Evolutionary conservation across 202 grass and related monocot genomes (phyloP).

Genomic region (Panicum hallii): DNA sequence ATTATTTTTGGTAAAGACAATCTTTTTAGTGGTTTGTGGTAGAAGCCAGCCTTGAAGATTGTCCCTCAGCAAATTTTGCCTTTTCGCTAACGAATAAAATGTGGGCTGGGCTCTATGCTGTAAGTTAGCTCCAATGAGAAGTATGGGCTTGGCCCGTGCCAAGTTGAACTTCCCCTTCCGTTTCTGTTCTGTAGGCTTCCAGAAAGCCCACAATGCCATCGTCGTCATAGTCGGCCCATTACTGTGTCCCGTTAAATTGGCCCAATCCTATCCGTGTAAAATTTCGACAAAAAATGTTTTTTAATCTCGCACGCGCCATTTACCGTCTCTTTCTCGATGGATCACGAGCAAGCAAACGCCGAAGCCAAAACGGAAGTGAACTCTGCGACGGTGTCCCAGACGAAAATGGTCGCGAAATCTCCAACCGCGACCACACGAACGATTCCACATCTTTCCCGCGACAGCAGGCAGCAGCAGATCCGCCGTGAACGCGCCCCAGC

Average conservation of each 20-base stretch:
- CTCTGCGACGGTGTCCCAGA: background rate
- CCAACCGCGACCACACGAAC: too few relatives aligned
- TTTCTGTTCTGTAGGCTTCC: background rate
- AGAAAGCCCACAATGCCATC: background rate
- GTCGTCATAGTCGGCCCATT: background rate
- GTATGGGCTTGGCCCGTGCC: background rate
- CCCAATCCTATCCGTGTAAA: too few relatives aligned
- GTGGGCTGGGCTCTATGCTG: background rate
- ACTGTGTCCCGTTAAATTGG: background rate
- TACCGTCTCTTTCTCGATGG: background rate
- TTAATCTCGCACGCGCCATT: background rate
- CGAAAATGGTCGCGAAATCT: background rate
- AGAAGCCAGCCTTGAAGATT: too few relatives aligned
- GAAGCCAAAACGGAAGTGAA: background rate
- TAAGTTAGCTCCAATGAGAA: background rate
- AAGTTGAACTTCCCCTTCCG: background rate
- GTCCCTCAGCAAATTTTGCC: too few relatives aligned
- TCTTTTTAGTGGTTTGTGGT: too few relatives aligned
- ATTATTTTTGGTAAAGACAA: too few relatives aligned
- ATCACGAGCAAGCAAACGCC: background rate
- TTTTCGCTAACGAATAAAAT: too few relatives aligned
- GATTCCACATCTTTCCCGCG: background rate
- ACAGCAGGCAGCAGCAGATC: background rate
- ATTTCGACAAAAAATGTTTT: too few relatives aligned
- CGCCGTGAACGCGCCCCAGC: background rate